Percentiles rank a stretch among this genome's conserved stretches.
Conservation (phyloP, 1,284 basidiomycete species). For the Wolfiporia cocos region DNA sequence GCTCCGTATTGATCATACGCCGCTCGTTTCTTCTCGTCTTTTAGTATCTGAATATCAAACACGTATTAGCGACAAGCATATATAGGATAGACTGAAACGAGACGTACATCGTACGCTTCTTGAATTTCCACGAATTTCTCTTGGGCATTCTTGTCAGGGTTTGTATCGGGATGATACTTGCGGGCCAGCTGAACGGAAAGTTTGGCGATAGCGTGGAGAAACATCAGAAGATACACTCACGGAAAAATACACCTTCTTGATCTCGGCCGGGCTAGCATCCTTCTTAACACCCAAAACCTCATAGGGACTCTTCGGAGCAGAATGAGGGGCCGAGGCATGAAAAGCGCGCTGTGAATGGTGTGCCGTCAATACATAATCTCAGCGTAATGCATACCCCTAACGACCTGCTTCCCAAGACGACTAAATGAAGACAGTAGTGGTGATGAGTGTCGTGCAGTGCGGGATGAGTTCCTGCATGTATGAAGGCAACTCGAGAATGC, state of each 20-base stretch:
- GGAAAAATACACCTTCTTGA: constrained; percentile 96
- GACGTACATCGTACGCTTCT: constrained; percentile 89
- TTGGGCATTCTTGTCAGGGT: constrained; percentile 87
- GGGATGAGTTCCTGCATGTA: constrained; percentile 1
- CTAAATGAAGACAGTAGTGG: neutral
- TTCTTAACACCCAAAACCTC: constrained; percentile 82
- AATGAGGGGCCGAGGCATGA: constrained; percentile 57
- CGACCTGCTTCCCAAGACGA: constrained; percentile 4
- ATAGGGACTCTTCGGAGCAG: constrained; percentile 86
- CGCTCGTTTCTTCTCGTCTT: constrained; percentile 90
- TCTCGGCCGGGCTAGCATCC: constrained; percentile 82
- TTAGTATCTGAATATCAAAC: constrained; percentile 61
- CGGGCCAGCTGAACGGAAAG: constrained; percentile 75
- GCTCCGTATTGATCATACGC: constrained; percentile 94
- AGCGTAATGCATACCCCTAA: neutral
- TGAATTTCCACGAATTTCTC: constrained; percentile 98
- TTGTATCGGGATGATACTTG: constrained; percentile 97
- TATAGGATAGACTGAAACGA: constrained; percentile 8
- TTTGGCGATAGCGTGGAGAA: constrained; percentile 1
- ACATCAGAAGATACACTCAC: constrained; percentile 39
- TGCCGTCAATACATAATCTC: constrained; percentile 2
- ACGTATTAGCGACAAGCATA: constrained; percentile 7
- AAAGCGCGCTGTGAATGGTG: constrained; percentile 56
- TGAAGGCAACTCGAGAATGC: constrained; percentile 30
- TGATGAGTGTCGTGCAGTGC: neutral